Percentiles rank a stretch among this genome's conserved stretches.
Evolutionary conservation across 2,329 filamentous ascomycete genomes (phyloP).

Genomic region (Penicillium glabrum): DNA sequence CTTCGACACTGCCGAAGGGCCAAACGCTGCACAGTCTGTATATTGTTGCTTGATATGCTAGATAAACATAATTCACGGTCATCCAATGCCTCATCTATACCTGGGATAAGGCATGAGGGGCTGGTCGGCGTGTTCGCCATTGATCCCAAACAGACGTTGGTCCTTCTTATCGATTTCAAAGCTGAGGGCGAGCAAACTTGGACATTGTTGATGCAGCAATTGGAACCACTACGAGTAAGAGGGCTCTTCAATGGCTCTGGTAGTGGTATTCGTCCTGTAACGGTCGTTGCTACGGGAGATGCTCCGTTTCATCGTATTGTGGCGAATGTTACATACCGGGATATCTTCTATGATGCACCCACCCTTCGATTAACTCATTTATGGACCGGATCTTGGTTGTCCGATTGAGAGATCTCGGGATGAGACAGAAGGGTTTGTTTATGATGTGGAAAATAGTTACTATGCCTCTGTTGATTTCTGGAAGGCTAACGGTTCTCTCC

Average conservation of each 20-base stretch:
- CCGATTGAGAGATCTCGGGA: neutral
- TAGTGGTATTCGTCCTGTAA: slow-evolving; percentile 42
- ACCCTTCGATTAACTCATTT: slow-evolving; percentile 35
- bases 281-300: slow-evolving; percentile 50
- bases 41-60: slow-evolving; percentile 60
- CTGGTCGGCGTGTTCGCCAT: slow-evolving; percentile 56
- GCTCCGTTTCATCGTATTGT: slow-evolving; percentile 43
- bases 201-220: slow-evolving; percentile 29
- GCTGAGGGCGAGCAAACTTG: slow-evolving; percentile 43
- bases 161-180: slow-evolving; percentile 71
- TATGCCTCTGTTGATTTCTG: slow-evolving; percentile 64
- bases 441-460: slow-evolving; percentile 60
- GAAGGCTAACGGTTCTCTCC: slow-evolving; percentile 52
- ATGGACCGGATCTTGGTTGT: neutral
- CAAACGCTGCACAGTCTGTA: slow-evolving; percentile 65
- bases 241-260: slow-evolving; percentile 45
- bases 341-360: slow-evolving; percentile 51
- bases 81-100: neutral
- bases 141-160: slow-evolving; percentile 55
- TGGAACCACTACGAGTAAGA: slow-evolving; percentile 42
- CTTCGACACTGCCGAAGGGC: slow-evolving; percentile 52
- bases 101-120: slow-evolving; percentile 15
- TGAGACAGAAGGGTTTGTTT: slow-evolving; percentile 26
- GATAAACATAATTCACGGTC: slow-evolving; percentile 47
- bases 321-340: slow-evolving; percentile 42